Conservation (phyloP, 441 rosid species). For the Populus hybrid region DNA sequence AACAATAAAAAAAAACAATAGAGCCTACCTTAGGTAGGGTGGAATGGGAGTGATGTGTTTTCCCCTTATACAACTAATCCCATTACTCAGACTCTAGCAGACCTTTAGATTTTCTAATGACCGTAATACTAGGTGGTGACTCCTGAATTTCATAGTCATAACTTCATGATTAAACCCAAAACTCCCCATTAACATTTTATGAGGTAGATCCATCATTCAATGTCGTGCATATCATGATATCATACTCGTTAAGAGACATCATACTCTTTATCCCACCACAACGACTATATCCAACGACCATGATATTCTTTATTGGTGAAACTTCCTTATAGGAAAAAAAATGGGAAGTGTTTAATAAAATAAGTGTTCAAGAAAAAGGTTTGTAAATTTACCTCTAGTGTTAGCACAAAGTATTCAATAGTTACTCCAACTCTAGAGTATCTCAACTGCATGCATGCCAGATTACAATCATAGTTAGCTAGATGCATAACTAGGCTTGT, state of each 20-base stretch:
- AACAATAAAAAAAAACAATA: too few species aligned
- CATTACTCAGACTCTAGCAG: too few species aligned
- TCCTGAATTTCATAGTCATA: too few species aligned
- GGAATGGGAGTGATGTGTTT: too few species aligned
- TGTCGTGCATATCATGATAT: too few species aligned
- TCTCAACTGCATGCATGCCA: constrained; percentile 27
- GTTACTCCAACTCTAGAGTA: constrained; percentile 57
- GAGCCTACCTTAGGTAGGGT: too few species aligned
- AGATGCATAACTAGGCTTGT: not conserved
- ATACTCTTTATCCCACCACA: constrained; percentile 42
- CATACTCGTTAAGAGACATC: constrained; percentile 13
- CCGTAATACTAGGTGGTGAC: too few species aligned
- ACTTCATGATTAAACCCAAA: too few species aligned
- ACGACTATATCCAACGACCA: constrained; percentile 36
- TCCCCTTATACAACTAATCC: too few species aligned
- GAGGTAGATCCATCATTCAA: too few species aligned
- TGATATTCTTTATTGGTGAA: constrained; percentile 28
- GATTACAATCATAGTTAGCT: not conserved
- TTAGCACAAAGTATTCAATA: constrained; percentile 52
- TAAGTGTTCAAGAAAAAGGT: not conserved
- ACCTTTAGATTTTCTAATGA: too few species aligned
- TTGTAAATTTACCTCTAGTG: constrained; percentile 33
- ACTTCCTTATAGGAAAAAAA: not conserved
- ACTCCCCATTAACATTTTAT: too few species aligned
- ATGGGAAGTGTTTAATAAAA: not conserved